Conservation (phyloP, 441 rosid genomes). For the Francoa sonchifolia region DNA sequence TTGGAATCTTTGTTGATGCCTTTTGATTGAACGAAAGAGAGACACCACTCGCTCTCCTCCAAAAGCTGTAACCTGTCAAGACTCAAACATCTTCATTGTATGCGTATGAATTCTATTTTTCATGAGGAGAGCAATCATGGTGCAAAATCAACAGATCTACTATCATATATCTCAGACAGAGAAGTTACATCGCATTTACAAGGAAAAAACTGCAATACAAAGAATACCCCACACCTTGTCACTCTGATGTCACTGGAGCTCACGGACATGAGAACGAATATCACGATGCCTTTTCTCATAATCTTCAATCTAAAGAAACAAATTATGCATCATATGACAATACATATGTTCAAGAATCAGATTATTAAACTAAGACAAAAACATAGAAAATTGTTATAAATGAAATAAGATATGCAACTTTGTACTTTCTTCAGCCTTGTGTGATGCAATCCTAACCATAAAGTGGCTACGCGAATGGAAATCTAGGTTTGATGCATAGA, state of each 20-base stretch:
- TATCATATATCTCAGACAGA: background rate
- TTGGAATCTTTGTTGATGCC: constrained; percentile 39
- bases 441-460: too few species aligned
- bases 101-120: too few species aligned
- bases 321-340: constrained; percentile 9
- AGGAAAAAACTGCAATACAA: too few species aligned
- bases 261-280: constrained; percentile 28
- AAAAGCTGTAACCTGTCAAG: constrained; percentile 81
- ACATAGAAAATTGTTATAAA: too few species aligned
- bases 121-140: background rate
- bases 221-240: constrained; percentile 51
- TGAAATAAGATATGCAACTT: too few species aligned
- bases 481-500: too few species aligned
- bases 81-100: constrained; percentile 7
- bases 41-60: constrained; percentile 84
- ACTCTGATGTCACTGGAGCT: constrained; percentile 44
- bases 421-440: too few species aligned
- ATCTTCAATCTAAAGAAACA: constrained; percentile 41
- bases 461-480: too few species aligned
- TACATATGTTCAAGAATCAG: background rate
- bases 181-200: background rate
- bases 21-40: constrained; percentile 71
- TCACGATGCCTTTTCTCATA: constrained; percentile 31
- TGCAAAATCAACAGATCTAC: too few species aligned
- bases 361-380: background rate